Evolutionary conservation across 306 rosid species (phyloP).

Genomic region (Alnus glutinosa): DNA sequence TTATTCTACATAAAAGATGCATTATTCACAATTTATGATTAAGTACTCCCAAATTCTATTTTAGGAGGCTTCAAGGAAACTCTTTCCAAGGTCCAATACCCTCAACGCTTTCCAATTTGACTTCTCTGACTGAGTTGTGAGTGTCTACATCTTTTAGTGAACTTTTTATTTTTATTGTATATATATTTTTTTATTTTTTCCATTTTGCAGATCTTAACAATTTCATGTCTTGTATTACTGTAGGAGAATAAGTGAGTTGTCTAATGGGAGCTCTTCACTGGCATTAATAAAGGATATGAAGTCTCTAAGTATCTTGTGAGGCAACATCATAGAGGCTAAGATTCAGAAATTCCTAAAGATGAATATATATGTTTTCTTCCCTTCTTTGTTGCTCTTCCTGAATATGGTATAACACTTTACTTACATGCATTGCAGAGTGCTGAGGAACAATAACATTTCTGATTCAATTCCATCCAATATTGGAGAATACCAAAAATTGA

Average conservation of each 20-base stretch:
- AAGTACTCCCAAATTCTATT: constrained; percentile 13
- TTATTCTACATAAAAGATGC: not conserved
- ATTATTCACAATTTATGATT: constrained; percentile 5
- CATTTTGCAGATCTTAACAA: constrained; percentile 11
- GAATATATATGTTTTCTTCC: not conserved
- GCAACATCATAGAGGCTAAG: constrained; percentile 1
- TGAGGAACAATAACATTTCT: constrained; percentile 68
- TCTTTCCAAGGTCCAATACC: constrained; percentile 75
- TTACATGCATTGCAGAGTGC: constrained; percentile 52
- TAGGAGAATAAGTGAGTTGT: constrained; percentile 62
- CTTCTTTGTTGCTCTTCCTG: constrained; percentile 4
- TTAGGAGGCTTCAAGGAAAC: constrained; percentile 86
- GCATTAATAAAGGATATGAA: constrained; percentile 62
- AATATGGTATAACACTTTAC: constrained; percentile 14
- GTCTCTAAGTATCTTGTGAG: constrained; percentile 64
- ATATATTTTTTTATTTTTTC: not conserved
- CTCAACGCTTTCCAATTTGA: constrained; percentile 60
- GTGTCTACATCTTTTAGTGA: constrained; percentile 30
- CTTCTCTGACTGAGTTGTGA: constrained; percentile 66
- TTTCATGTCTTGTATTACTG: constrained; percentile 24
- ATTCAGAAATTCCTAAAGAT: no score
- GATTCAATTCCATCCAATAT: constrained; percentile 66
- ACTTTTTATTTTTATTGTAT: not conserved
- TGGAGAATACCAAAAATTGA: constrained; percentile 51
- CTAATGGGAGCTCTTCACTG: constrained; percentile 75